Conservation (phyloP, 1,284 basidiomycete species). For the Golubevia sp. region DNA sequence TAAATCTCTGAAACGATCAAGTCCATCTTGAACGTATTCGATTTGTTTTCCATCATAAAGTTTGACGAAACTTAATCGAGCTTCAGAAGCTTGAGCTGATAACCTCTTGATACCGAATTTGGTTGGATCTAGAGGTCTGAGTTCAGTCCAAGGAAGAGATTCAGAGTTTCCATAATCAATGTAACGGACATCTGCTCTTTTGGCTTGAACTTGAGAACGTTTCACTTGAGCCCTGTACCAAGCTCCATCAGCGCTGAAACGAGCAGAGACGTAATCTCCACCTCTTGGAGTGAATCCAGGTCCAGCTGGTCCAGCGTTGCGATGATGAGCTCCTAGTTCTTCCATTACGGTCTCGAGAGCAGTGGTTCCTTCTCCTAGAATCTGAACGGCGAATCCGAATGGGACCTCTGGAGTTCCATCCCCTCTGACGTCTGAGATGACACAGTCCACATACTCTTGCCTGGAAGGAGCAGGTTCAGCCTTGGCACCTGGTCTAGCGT, state of each 20-base stretch:
- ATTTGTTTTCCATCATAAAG: constrained; percentile 32
- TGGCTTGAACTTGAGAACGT: constrained; percentile 22
- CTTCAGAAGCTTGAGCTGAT: constrained; percentile 30
- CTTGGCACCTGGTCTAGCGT: neutral
- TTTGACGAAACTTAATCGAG: constrained; percentile 37
- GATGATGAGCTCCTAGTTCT: constrained; percentile 85
- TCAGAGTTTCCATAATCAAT: constrained; percentile 51
- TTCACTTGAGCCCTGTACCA: constrained; percentile 49
- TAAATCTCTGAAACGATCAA: constrained; percentile 36
- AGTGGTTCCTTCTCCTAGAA: constrained; percentile 62
- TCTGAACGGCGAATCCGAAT: constrained; percentile 89
- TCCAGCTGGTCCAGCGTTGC: constrained; percentile 68
- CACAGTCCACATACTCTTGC: constrained; percentile 84
- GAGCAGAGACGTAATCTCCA: constrained; percentile 84
- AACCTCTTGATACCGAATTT: constrained; percentile 32
- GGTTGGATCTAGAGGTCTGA: constrained; percentile 34
- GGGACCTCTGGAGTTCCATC: constrained; percentile 68
- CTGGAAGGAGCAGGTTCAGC: constrained; percentile 55
- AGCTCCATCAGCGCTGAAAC: constrained; percentile 62
- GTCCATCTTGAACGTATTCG: constrained; percentile 44
- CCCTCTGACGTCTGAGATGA: constrained; percentile 82
- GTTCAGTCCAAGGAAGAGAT: constrained; percentile 24
- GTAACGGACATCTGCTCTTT: constrained; percentile 29
- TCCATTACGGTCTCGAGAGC: constrained; percentile 89
- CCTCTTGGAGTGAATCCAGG: constrained; percentile 72